Base-by-base conservation (phyloP, 768 basidiomycete genomes). In the Neoboletus brunneissimus region DNA sequence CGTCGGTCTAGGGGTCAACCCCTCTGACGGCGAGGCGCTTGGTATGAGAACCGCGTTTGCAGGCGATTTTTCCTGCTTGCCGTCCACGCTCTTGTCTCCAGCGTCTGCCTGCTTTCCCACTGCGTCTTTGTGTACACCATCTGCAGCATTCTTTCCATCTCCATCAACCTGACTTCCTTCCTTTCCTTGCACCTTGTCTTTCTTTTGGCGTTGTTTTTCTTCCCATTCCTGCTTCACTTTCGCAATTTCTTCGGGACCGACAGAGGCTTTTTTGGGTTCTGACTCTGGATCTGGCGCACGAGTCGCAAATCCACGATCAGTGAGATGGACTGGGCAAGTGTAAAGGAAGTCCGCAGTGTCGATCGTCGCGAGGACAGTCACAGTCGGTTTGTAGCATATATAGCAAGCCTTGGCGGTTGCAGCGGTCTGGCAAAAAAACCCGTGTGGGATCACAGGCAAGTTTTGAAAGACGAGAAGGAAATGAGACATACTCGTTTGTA, bases 331-430 rank as follows among this genome's bases (percentile, higher is more conserved):
- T 1, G 83, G 79, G 67, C 95, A 98, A 0, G 84, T 81, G 70
- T 96, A 97, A 32, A 98, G 54, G 68, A 94, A 97, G 72, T 97
- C 95, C 12, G 82, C 76, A 10, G 88, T 86, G 66, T 90, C 85
- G 59, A 87, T 74, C 4, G 93, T 96, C 22, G 93, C 89, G 22
- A 97, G 83, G 31, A 95, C 94, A 13, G 82, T 89, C 20, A 81
- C 83, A 0, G 93, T 92, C 9, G 89, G 89, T 65, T 87, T 85
- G 70, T 79, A 81, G 76, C 94, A 92, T 48, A 89, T 75, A 70
- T 79, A 91, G 66, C 91, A 97, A 18, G 88, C 79, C 70, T 84
- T 87, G 9, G 87, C 74, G 2, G 93, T 94, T 32, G 80, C 92
- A 52, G 86, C 84, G 42, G 86, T 84, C 92, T 95, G 68, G 53